Percentiles rank a stretch among this genome's conserved stretches.
Conservation (phyloP, 805 yeast genomes). For the Wilhelminamyces savonicus region DNA sequence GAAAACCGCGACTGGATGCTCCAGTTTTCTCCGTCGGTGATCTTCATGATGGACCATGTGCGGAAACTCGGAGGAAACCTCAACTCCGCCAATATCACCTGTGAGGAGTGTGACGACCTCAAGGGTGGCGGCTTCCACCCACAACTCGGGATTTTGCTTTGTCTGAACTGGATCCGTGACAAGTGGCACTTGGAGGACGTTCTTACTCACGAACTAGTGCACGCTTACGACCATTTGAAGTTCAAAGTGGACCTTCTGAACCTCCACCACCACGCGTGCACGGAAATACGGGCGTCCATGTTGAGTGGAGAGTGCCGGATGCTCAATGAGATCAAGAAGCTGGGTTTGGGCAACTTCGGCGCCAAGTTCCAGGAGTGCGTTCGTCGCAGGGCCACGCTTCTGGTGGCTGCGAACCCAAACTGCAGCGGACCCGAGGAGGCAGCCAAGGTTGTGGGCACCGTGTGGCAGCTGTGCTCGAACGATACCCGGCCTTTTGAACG, state of each 20-base stretch:
- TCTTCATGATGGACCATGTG: constrained; percentile 82
- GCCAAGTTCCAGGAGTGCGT: constrained; percentile 91
- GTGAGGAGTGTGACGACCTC: constrained; percentile 80
- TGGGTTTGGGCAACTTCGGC: constrained; percentile 48
- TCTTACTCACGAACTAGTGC: constrained; percentile 86
- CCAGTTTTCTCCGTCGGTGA: constrained; percentile 74
- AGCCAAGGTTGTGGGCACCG: constrained; percentile 70
- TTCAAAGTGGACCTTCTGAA: constrained; percentile 84
- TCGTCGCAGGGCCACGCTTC: constrained; percentile 76
- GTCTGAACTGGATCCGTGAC: constrained; percentile 73
- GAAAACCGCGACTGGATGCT: constrained; percentile 77
- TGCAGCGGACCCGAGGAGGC: constrained; percentile 75
- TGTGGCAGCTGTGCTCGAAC: constrained; percentile 87
- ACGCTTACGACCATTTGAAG: constrained; percentile 85
- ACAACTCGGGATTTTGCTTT: constrained; percentile 74
- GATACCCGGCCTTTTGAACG: constrained; percentile 96
- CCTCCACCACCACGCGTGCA: constrained; percentile 91
- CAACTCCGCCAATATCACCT: constrained; percentile 49
- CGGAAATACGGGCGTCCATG: constrained; percentile 90
- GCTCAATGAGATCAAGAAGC: constrained; percentile 68
- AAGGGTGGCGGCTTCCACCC: constrained; percentile 92
- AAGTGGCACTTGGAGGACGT: constrained; percentile 87
- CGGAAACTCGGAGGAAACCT: constrained; percentile 52
- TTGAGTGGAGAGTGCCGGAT: constrained; percentile 93
- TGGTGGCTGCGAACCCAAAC: constrained; percentile 81